These are phyloP conservation scores for Vaccinium macrocarpon DNA, from an alignment of 148 eudicot genomes.

Conservation along the genomic window DNA sequence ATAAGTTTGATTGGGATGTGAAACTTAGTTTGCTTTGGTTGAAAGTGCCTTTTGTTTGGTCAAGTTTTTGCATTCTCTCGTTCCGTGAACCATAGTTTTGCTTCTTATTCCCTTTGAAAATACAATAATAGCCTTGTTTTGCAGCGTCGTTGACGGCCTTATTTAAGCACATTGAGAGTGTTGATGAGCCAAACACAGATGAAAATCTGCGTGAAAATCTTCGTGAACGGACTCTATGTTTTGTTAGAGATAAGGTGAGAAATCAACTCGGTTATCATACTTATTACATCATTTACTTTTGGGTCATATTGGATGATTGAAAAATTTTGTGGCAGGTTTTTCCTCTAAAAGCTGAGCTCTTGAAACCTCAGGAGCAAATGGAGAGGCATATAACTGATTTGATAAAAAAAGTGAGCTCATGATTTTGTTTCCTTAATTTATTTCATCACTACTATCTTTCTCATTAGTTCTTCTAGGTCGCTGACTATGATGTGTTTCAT, in stretches of 20 bases:
- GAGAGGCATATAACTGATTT: constrained; percentile 96
- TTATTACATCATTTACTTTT: background rate
- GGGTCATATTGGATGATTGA: background rate
- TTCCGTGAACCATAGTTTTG: background rate
- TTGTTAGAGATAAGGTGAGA: constrained; percentile 85
- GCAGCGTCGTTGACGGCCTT: constrained; percentile 90
- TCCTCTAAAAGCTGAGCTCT: constrained; percentile 79
- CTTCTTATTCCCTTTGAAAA: background rate
- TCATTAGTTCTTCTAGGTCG: constrained; percentile 4
- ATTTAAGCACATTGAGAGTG: constrained; percentile 78
- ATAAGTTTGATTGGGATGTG: background rate
- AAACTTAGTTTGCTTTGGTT: background rate
- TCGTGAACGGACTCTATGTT: constrained; percentile 75
- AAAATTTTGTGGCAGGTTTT: constrained; percentile 59
- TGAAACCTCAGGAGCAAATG: constrained; percentile 93
- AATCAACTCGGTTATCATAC: constrained; percentile 16
- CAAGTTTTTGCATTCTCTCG: background rate
- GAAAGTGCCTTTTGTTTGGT: background rate
- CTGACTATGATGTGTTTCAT: constrained; percentile 2
- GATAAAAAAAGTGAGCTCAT: constrained; percentile 69
- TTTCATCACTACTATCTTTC: constrained; percentile 8
- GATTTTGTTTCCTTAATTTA: constrained; percentile 8
- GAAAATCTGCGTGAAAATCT: constrained; percentile 87
- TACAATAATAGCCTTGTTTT: constrained; percentile 23
- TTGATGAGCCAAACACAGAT: constrained; percentile 73